Evolutionary conservation across 371 early-diverging fungal species (phyloP).

Genomic region (Mortierella sp.): DNA sequence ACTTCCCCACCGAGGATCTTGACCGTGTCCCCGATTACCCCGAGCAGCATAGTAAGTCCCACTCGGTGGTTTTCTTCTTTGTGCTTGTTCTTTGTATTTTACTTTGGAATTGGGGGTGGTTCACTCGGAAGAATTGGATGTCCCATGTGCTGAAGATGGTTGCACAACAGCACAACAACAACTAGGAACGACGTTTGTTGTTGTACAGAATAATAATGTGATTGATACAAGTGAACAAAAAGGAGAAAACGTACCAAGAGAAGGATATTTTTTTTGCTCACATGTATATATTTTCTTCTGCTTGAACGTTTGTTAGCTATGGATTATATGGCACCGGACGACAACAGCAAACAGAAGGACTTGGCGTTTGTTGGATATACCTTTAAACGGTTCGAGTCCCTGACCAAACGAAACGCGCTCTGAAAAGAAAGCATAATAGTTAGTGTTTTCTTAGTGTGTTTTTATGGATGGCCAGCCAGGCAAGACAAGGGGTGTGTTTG

Average conservation of each 20-base stretch:
- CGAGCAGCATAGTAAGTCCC: slow-evolving; percentile 41
- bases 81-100: not conserved
- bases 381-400: slow-evolving; percentile 93
- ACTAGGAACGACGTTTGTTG: not conserved
- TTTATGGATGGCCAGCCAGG: too few relatives aligned
- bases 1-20: slow-evolving; percentile 97
- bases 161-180: not conserved
- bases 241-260: not conserved
- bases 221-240: not conserved
- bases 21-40: slow-evolving; percentile 76
- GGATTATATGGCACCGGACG: slow-evolving; percentile 52
- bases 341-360: slow-evolving; percentile 83
- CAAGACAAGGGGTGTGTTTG: not conserved
- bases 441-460: too few relatives aligned
- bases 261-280: not conserved
- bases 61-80: not conserved
- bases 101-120: not conserved
- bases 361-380: slow-evolving; percentile 98
- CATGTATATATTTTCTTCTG: not conserved
- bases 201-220: slow-evolving; percentile 7
- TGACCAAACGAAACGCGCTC: slow-evolving; percentile 83
- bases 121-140: too few relatives aligned
- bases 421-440: slow-evolving; percentile 58
- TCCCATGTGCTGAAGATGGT: not conserved
- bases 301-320: not conserved